These are phyloP conservation scores for Ogataea trehalophila DNA, from an alignment of 805 yeast species.

Conservation along the genomic window DNA sequence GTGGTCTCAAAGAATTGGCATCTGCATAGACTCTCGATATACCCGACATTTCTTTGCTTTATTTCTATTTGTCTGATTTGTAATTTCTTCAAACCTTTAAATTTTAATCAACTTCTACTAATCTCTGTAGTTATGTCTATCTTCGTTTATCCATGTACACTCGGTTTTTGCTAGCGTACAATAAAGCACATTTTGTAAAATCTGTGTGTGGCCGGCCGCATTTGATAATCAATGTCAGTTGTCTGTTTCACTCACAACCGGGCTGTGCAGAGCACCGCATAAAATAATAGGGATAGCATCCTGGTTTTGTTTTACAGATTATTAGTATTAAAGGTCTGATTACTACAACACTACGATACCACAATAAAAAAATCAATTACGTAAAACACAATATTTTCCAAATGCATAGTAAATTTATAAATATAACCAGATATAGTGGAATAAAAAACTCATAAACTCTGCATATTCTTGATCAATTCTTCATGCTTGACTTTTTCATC, in stretches of 20 bases:
- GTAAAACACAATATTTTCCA: no score
- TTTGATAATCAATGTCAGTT: background rate
- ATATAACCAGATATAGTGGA: background rate
- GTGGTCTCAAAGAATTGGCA: slow-evolving; percentile 62
- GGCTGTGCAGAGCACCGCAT: background rate
- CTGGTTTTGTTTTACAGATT: background rate
- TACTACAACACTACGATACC: background rate
- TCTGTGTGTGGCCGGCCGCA: no score
- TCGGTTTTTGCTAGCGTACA: no score
- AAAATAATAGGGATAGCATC: background rate
- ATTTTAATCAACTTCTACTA: no score
- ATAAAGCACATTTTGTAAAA: no score
- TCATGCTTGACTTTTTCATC: slow-evolving; percentile 37
- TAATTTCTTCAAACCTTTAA: no score
- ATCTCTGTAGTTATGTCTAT: no score
- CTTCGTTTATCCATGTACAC: no score
- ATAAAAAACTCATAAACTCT: slow-evolving; percentile 19
- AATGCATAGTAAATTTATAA: background rate
- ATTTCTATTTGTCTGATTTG: background rate
- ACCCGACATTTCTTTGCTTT: slow-evolving; percentile 8
- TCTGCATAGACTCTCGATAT: slow-evolving; percentile 63
- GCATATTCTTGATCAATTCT: slow-evolving; percentile 37
- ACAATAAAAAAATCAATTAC: no score
- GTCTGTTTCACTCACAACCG: background rate
- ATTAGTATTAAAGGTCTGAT: background rate